A percentile compares a stretch with the other conserved stretches of the same genome.
Evolutionary conservation across 805 yeast genomes (phyloP).

Genomic region (Ogataea trehaloabstinens): DNA sequence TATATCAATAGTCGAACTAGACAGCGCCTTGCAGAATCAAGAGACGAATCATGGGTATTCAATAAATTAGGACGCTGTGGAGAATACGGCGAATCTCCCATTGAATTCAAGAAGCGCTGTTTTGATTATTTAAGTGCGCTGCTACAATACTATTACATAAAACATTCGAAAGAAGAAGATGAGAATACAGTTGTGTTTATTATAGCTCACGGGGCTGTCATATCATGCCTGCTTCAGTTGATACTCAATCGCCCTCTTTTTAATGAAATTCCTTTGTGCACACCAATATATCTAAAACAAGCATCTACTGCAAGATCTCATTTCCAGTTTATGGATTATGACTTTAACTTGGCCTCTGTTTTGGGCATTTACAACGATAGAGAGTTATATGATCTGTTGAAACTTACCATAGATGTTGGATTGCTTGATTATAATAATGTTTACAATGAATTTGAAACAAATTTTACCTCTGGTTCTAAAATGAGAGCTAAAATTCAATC

Average conservation of each 20-base stretch:
- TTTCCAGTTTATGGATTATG: constrained; percentile 33
- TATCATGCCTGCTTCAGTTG: constrained; percentile 38
- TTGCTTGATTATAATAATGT: constrained; percentile 26
- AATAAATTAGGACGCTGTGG: constrained; percentile 42
- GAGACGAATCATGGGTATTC: constrained; percentile 33
- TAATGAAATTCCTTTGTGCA: constrained; percentile 39
- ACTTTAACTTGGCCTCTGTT: constrained; percentile 30
- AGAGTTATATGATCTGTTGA: constrained; percentile 24
- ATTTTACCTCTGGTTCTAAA: background rate
- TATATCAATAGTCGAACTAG: constrained; percentile 20
- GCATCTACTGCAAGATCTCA: constrained; percentile 20
- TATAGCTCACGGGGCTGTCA: constrained; percentile 45
- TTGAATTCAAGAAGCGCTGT: constrained; percentile 36
- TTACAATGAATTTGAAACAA: constrained; percentile 20
- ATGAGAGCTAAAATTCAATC: background rate
- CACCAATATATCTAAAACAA: constrained; percentile 34
- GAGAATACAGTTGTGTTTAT: constrained; percentile 33
- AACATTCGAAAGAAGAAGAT: constrained; percentile 26
- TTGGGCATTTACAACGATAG: constrained; percentile 24
- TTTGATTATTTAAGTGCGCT: constrained; percentile 34
- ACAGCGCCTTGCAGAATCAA: constrained; percentile 14
- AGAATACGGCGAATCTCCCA: constrained; percentile 40
- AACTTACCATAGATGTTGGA: constrained; percentile 26
- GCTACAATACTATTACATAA: constrained; percentile 29
- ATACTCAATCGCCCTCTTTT: constrained; percentile 36